Evolutionary conservation across 306 rosid genomes (phyloP).

Genomic region (Echinosophora koreensis): DNA sequence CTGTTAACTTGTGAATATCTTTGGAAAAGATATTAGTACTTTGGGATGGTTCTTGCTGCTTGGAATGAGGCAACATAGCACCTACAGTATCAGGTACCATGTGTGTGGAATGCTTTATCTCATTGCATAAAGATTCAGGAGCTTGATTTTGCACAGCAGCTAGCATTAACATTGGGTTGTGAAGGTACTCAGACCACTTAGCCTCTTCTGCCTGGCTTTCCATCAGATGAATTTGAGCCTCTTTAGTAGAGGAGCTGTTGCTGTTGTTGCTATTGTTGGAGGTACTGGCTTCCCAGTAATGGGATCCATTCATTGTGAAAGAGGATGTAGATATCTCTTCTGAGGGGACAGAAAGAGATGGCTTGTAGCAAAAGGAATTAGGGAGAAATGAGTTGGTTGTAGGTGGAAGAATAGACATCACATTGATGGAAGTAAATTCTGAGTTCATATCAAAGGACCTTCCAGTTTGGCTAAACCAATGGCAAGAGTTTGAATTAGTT

Average conservation of each 20-base stretch:
- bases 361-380: slow-evolving; percentile 54
- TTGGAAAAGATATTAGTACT: slow-evolving; percentile 45
- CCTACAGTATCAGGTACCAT: slow-evolving; percentile 51
- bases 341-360: slow-evolving; percentile 49
- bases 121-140: slow-evolving; percentile 46
- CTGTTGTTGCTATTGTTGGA: slow-evolving; percentile 52
- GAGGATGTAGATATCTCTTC: slow-evolving; percentile 50
- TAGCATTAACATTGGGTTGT: slow-evolving; percentile 58
- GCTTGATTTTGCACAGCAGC: slow-evolving; percentile 49
- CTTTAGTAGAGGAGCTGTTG: slow-evolving; percentile 43
- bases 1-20: slow-evolving; percentile 55
- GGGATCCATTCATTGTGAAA: slow-evolving; percentile 51
- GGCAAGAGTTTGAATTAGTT: slow-evolving; percentile 49
- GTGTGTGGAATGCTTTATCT: slow-evolving; percentile 52
- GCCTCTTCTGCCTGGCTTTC: slow-evolving; percentile 56
- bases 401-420: slow-evolving; percentile 54
- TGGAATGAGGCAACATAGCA: slow-evolving; percentile 51
- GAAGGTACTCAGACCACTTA: slow-evolving; percentile 64
- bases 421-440: slow-evolving; percentile 51
- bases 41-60: slow-evolving; percentile 51
- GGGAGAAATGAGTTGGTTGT: slow-evolving; percentile 50
- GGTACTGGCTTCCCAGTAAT: slow-evolving; percentile 56
- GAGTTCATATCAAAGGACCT: slow-evolving; percentile 54
- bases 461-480: slow-evolving; percentile 56
- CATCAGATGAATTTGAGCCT: slow-evolving; percentile 46